Base-by-base conservation (phyloP, 2,329 filamentous ascomycete genomes). In the Colletotrichum sp. region DNA sequence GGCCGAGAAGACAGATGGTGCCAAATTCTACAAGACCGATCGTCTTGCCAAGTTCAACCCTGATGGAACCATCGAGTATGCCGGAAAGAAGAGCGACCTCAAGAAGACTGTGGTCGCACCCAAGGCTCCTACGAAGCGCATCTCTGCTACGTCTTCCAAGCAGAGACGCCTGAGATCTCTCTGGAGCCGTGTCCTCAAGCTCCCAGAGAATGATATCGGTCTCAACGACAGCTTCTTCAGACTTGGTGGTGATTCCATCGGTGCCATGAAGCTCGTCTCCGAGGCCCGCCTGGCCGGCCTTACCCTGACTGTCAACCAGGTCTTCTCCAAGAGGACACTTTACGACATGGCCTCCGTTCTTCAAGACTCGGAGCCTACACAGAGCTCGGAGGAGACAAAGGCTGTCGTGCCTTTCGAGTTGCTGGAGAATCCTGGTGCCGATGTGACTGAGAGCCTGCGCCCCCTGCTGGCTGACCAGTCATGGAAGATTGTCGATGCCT, bases 221-320 rank as follows among this genome's bases (percentile, higher is more conserved):
- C 82, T 88, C 2, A 87, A 91, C 13, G 88, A 92, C 79, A 91
- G 89, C 82, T 92, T 93, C 83, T 92, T 93, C 85, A 86, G 87
- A 5, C 86, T 92, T 0, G 91, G 91, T 1, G 91, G 91, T 24
- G 90, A 92, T 82, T 92, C 91, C 0, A 90, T 92, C 30, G 83
- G 87, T 2, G 90, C 90, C 3, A 93, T 93, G 90, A 91, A 90
- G 80, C 83, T 93, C 1, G 91, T 92, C 1, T 89, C 90, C 5
- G 88, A 89, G 69, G 87, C 89, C 4, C 84, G 90, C 26, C 83
- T 85, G 3, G 86, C 87, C 28, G 88, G 87, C 0, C 80, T 90
- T 66, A 83, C 84, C 9, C 79, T 93, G 28, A 89, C 86, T 1
- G 91, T 93, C 3, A 88, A 89, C 3, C 86, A 90, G 30, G 89